A percentile compares a stretch with the other conserved stretches of the same genome.
These are phyloP conservation scores for Agrocybe chaxingu DNA, from an alignment of 768 basidiomycete species.

Conservation along the genomic window DNA sequence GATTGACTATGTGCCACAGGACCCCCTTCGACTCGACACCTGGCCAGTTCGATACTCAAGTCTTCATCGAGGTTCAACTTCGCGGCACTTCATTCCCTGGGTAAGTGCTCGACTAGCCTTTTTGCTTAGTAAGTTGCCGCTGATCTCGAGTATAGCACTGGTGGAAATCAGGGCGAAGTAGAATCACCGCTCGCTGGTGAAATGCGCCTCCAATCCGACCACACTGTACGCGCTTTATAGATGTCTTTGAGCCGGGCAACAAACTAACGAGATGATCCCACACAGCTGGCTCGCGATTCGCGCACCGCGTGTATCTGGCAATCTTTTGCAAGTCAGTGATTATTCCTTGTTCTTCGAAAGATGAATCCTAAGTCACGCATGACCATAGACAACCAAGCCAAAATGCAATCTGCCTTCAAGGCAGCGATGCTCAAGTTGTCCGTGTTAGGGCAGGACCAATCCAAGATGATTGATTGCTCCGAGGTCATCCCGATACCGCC, in stretches of 20 bases:
- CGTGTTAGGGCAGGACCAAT: slow-evolving; percentile 35
- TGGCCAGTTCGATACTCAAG: slow-evolving; percentile 21
- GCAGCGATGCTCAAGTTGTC: slow-evolving; percentile 42
- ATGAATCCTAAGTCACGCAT: background rate
- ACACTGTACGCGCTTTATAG: slow-evolving; percentile 16
- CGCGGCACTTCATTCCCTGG: slow-evolving; percentile 40
- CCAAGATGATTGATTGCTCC: slow-evolving; percentile 37
- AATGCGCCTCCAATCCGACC: slow-evolving; percentile 44
- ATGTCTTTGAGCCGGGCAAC: background rate
- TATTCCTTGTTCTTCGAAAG: background rate
- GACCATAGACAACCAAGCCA: slow-evolving; percentile 27
- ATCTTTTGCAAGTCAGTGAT: slow-evolving; percentile 31
- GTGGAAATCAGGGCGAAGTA: slow-evolving; percentile 36
- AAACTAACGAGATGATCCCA: background rate
- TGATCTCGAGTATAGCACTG: slow-evolving; percentile 22
- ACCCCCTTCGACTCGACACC: slow-evolving; percentile 39
- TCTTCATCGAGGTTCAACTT: slow-evolving; percentile 44
- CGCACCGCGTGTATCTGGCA: slow-evolving; percentile 50
- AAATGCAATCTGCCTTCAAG: slow-evolving; percentile 32
- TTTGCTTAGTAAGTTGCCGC: background rate
- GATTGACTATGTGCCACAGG: slow-evolving; percentile 11
- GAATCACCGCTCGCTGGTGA: slow-evolving; percentile 36
- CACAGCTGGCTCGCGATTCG: slow-evolving; percentile 31
- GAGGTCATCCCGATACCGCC: slow-evolving; percentile 39
- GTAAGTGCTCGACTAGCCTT: slow-evolving; percentile 18